Evolutionary conservation across 2,329 filamentous ascomycete genomes (phyloP), one percentile per base, ranked within the genome.

Genomic region (Scorias spongiosa): DNA sequence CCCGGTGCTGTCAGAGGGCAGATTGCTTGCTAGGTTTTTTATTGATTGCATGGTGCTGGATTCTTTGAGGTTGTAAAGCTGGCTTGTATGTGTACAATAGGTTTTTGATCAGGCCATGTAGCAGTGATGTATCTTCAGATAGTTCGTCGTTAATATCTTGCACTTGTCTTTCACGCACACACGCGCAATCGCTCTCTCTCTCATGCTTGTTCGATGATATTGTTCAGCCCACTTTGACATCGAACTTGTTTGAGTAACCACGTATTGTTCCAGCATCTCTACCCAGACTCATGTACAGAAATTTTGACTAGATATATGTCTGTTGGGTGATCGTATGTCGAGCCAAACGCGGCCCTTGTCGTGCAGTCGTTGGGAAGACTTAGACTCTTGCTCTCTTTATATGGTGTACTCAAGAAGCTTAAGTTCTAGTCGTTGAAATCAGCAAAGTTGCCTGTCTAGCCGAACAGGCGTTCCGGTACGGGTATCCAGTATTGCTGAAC

Each of bases 1-100:
- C 64, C 69, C 28, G 72, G 73, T 46, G 73, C 70, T 42, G 65
- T 72, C 29, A 63, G 73, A 44, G 73, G 70, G 7, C 72, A 76
- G 57, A 52, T 71, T 41, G 58, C 51, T 46, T 49, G 43, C 18
- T 42, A 30, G 42, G 32, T 15, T 12, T 3, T 4, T 36, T n/a
- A n/a, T 36, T 12, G 9, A 9, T 3, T 26, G 32, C 32, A 15
- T 3, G 4, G 9, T 4, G 15, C 15, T 36, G 32, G 9, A 9
- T 12, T 15, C 32, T 3, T 36, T 5, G 32, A 9, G 15, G 32
- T 36, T 36, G 32, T 26, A 26, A 26, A 26, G 20, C 7, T 26
- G 20, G 20, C 20, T 26, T 26, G 20, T 26, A 26, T 26, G 20
- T 26, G 7, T 26, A 26, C 7, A 26, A 3, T 26, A 26, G 20